Evolutionary conservation across 352 stramenopile species (phyloP), one percentile per base, ranked within the genome.

Genomic region (Thraustotheca clavata): DNA sequence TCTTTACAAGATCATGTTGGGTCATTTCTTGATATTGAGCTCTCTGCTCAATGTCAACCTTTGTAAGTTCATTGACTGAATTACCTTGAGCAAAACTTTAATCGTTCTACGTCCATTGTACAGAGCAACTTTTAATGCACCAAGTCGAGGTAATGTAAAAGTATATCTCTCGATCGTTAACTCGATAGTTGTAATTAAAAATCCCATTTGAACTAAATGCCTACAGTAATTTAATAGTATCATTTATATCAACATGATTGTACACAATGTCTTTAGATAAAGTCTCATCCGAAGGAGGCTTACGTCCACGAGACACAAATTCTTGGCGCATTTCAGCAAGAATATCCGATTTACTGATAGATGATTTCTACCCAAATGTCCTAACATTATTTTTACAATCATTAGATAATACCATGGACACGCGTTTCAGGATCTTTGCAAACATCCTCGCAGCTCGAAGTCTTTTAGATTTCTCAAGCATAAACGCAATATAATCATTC

Each of bases 401-500:
- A 16, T 16, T 43, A 16, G 38, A 43, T 43, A 16, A 32, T 18
- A 62, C 55, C 38, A 16, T 50, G 0, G 34, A 34, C 26, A 62
- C 31, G 16, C 31, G 34, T 2, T 24, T 38, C 29, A 62, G 34
- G 14, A 18, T 36, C 26, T 62, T 62, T 29, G 55, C 55, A 50
- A 62, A 62, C 8, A 62, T 31, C n/a, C 55, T 38, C 5, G 55
- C 43, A 16, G 31, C 55, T 20, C 55, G 32, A 41, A 38, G 32
- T 0, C 43, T 26, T 14, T 27, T 41, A 20, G 55, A 34, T 26
- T 50, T 38, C 11, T 62, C 31, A 26, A 62, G 20, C 16, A 62
- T 46, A 18, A 50, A 62, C 3, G 55, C 55, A 62, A 48, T 50
- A 41, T 62, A 62, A 41, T 62, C 55, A 7, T 16, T 24, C 33